phyloP scores from a whole-genome alignment of 2,329 filamentous ascomycete species.

The Clonostachys byssicola region DNA sequence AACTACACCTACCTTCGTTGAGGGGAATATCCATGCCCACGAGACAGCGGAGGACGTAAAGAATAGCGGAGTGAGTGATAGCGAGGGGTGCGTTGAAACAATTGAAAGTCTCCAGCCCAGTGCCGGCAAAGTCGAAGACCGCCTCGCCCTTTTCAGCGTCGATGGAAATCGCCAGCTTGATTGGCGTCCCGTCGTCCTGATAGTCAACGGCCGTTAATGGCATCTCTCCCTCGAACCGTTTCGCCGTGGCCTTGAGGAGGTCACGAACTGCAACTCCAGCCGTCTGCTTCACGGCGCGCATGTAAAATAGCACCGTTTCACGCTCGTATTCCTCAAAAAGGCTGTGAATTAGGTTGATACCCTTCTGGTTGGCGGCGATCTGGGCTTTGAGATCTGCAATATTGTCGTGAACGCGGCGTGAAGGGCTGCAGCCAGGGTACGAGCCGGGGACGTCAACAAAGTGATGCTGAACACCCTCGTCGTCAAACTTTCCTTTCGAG shows the following conservation, averaged over 20 bases:
- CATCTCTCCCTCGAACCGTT: constrained; percentile 38
- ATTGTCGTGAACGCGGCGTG: constrained; percentile 73
- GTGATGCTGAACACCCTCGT: constrained; percentile 8
- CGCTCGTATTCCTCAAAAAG: constrained; percentile 75
- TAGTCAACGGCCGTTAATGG: constrained; percentile 20
- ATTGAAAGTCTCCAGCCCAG: constrained; percentile 23
- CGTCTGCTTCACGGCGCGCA: constrained; percentile 74
- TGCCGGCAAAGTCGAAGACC: constrained; percentile 28
- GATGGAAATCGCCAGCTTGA: constrained; percentile 23
- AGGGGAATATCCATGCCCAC: constrained; percentile 27
- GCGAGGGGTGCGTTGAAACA: constrained; percentile 28
- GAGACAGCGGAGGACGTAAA: constrained; percentile 29
- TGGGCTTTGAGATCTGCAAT: constrained; percentile 69
- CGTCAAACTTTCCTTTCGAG: constrained; percentile 25
- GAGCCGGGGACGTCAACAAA: constrained; percentile 1
- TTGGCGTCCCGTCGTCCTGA: constrained; percentile 28
- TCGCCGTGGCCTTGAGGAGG: constrained; percentile 63
- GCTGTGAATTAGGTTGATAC: constrained; percentile 22
- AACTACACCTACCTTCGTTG: constrained; percentile 20
- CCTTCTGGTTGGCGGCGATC: neutral
- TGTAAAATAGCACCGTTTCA: constrained; percentile 73
- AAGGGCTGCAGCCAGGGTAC: constrained; percentile 40
- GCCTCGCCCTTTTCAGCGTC: constrained; percentile 36
- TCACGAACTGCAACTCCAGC: constrained; percentile 43
- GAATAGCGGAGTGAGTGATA: constrained; percentile 29